Evolutionary conservation across 768 basidiomycete species (phyloP).

Genomic region (Chlorophyllum brunneum): DNA sequence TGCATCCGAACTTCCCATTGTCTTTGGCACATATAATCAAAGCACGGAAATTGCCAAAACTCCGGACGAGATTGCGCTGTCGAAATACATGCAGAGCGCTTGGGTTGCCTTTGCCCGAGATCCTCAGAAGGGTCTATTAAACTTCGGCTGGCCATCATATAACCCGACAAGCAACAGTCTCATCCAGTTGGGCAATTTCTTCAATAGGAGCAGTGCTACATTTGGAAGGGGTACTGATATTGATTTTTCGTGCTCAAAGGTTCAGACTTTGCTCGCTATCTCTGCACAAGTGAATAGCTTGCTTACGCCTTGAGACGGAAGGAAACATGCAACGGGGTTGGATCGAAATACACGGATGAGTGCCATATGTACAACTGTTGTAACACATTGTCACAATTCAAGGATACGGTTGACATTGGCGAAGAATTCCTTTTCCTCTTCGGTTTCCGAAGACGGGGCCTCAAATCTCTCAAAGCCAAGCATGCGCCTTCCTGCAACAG

Average conservation of each 20-base stretch:
- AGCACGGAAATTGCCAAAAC: slow-evolving; percentile 21
- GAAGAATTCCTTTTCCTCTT: slow-evolving; percentile 12
- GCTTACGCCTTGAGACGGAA: not conserved
- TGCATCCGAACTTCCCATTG: slow-evolving; percentile 33
- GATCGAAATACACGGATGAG: not conserved
- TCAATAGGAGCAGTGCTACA: slow-evolving; percentile 15
- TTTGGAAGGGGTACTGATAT: slow-evolving; percentile 6
- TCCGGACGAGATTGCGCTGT: slow-evolving; percentile 25
- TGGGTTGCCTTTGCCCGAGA: slow-evolving; percentile 44
- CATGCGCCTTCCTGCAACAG: slow-evolving; percentile 31
- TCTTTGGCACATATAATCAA: slow-evolving; percentile 32
- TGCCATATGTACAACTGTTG: too few species aligned
- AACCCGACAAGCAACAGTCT: slow-evolving; percentile 17
- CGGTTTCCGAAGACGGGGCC: not conserved
- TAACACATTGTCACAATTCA: slow-evolving; percentile 3
- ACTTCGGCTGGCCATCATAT: slow-evolving; percentile 21
- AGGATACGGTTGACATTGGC: slow-evolving; percentile 19
- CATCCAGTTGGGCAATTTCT: slow-evolving; percentile 20
- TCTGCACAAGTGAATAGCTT: slow-evolving; percentile 3
- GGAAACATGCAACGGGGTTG: not conserved
- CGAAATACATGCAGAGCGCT: slow-evolving; percentile 31
- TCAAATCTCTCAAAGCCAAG: slow-evolving; percentile 40
- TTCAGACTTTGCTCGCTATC: not conserved
- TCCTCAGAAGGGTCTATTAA: slow-evolving; percentile 25
- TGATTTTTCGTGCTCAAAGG: slow-evolving; percentile 8